phyloP scores from a whole-genome alignment of 2,329 filamentous ascomycete species.

The Venturia oleaginea region DNA sequence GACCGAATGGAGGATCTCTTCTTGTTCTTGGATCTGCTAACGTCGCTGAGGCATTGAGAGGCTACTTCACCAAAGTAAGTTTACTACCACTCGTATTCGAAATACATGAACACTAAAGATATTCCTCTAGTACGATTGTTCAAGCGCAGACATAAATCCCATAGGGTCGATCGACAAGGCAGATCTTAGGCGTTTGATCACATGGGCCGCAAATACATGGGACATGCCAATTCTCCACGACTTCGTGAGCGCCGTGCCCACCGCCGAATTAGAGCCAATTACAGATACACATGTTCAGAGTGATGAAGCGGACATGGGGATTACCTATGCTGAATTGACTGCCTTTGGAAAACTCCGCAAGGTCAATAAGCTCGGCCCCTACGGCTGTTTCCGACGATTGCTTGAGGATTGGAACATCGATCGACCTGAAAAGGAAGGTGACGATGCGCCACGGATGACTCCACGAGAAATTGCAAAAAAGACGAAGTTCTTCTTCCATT shows the following conservation, averaged over 20 bases:
- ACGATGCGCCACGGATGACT: constrained; percentile 31
- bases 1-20: constrained; percentile 45
- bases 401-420: constrained; percentile 37
- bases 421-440: constrained; percentile 22
- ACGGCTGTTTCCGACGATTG: constrained; percentile 45
- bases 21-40: constrained; percentile 61
- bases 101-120: constrained; percentile 23
- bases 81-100: background rate
- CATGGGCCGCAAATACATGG: constrained; percentile 52
- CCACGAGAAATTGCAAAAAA: constrained; percentile 23
- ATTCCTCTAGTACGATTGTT: constrained; percentile 65
- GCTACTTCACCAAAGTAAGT: constrained; percentile 12
- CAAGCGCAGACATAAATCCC: constrained; percentile 44
- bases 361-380: constrained; percentile 44
- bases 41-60: constrained; percentile 47
- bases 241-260: constrained; percentile 56
- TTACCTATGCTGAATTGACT: constrained; percentile 46
- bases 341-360: constrained; percentile 47
- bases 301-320: constrained; percentile 45
- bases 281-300: constrained; percentile 51
- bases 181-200: constrained; percentile 63
- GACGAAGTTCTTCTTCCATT: constrained; percentile 29
- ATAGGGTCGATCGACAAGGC: constrained; percentile 56
- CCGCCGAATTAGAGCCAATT: constrained; percentile 57
- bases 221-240: constrained; percentile 54